phyloP scores from a whole-genome alignment of 768 basidiomycete genomes.

The Albatrellus ellisii region DNA sequence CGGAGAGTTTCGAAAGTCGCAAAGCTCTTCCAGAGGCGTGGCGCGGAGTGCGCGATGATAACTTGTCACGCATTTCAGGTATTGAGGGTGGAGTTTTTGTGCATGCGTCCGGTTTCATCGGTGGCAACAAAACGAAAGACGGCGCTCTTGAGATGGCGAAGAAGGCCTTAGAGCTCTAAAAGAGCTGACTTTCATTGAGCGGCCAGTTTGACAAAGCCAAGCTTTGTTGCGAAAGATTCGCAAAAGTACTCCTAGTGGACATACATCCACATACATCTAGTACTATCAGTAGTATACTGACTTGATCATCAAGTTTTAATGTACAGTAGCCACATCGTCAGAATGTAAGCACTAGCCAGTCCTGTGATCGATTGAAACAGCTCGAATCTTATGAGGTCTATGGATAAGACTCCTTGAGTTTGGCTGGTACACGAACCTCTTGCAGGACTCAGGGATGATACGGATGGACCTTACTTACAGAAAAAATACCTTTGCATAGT shows the following conservation, averaged over 20 bases:
- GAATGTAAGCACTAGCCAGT: too few relatives aligned
- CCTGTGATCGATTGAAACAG: too few relatives aligned
- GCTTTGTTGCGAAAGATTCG: neutral
- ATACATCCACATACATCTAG: too few relatives aligned
- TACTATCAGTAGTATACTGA: too few relatives aligned
- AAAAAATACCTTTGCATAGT: too few relatives aligned
- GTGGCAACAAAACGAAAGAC: slow-evolving; percentile 85
- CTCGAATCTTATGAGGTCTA: too few relatives aligned
- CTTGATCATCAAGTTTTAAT: too few relatives aligned
- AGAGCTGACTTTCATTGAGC: neutral
- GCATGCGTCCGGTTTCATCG: slow-evolving; percentile 95
- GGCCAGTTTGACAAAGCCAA: neutral
- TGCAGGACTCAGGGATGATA: too few relatives aligned
- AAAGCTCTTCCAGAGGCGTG: slow-evolving; percentile 89
- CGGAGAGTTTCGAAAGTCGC: slow-evolving; percentile 81
- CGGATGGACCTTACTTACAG: too few relatives aligned
- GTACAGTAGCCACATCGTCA: too few relatives aligned
- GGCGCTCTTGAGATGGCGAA: slow-evolving; percentile 75
- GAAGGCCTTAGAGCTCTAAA: slow-evolving; percentile 36
- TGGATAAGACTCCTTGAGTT: too few relatives aligned
- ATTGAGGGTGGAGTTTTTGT: slow-evolving; percentile 83
- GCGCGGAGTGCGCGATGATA: slow-evolving; percentile 84
- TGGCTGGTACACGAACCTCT: too few relatives aligned
- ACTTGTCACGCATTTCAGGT: slow-evolving; percentile 57
- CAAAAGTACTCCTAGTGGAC: slow-evolving; percentile 4